Base-by-base conservation (phyloP, 2,329 filamentous ascomycete species). In the Colletotrichum brevisporum region DNA sequence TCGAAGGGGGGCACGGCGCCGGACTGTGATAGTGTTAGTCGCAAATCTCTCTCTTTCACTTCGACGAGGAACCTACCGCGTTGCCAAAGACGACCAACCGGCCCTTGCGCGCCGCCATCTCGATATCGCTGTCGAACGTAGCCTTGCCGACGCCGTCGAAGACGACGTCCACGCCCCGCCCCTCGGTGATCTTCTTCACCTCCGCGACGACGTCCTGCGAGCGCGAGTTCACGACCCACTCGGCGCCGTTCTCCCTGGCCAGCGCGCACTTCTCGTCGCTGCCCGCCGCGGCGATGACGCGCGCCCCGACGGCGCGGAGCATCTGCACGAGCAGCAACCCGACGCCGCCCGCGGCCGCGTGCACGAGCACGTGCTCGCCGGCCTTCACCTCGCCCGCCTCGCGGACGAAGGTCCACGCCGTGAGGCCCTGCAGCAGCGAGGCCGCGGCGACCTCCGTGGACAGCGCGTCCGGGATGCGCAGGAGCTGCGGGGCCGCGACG, bases 141-240 rank as follows among this genome's bases (percentile, higher is more conserved):
- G 87, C 86, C 82, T 94, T 94, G 13, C 94, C 95, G 3, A 97
- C 93, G 6, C 93, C 92, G 77, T 97, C 94, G 77, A 94, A 97
- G 31, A 97, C 91, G 10, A 91, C 94, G 71, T 89, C 88, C 2
- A 92, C 90, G 8, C 95, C 95, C 69, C 89, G 82, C 0, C 91
- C 91, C 2, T 84, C 88, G 0, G 94, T 97, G 56, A 93, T 89
- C 77, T 92, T 86, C 74, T 86, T 83, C 6, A 94, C 90, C 76
- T 87, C 84, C 45, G 78, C 80, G 65, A 87, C 87, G 26, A 91
- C 82, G 71, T 87, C 84, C 55, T 91, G 89, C 39, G 82, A 79
- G 51, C 80, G 79, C 73, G 94, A 95, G 77, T 93, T 91, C 73
- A 97, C 85, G 64, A 91, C 83, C 73, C 91, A 89, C 74, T 90